These are phyloP conservation scores for Lactifluus subvellereus DNA, from an alignment of 768 basidiomycete genomes.

Conservation along the genomic window DNA sequence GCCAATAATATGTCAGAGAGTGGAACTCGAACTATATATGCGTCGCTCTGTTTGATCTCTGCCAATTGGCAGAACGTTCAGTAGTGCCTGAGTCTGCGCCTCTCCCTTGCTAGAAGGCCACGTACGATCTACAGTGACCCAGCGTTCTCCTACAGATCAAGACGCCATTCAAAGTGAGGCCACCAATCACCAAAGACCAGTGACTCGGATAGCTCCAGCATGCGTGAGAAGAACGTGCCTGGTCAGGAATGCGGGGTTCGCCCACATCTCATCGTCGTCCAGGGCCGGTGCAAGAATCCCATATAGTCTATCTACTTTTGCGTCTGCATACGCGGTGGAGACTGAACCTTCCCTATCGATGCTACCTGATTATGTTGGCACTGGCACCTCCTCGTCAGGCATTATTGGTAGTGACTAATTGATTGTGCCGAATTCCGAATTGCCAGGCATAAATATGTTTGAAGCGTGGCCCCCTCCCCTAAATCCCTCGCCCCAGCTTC, in stretches of 20 bases:
- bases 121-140: background rate
- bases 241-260: too few relatives aligned
- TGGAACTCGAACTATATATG: background rate
- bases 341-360: background rate
- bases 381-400: background rate
- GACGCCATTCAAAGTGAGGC: background rate
- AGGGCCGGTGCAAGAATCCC: too few relatives aligned
- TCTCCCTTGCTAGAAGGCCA: background rate
- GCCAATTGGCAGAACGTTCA: background rate
- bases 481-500: background rate
- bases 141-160: background rate
- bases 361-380: background rate
- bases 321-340: too few relatives aligned
- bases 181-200: background rate
- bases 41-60: background rate
- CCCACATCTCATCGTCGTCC: too few relatives aligned
- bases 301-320: too few relatives aligned
- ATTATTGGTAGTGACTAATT: background rate
- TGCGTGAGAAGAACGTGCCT: too few relatives aligned
- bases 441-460: background rate
- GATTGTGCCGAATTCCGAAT: slow-evolving; percentile 13
- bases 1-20: background rate
- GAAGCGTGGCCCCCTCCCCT: background rate
- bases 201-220: background rate
- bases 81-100: too few relatives aligned